Evolutionary conservation across 441 rosid species (phyloP).

Genomic region (Hura crepitans): DNA sequence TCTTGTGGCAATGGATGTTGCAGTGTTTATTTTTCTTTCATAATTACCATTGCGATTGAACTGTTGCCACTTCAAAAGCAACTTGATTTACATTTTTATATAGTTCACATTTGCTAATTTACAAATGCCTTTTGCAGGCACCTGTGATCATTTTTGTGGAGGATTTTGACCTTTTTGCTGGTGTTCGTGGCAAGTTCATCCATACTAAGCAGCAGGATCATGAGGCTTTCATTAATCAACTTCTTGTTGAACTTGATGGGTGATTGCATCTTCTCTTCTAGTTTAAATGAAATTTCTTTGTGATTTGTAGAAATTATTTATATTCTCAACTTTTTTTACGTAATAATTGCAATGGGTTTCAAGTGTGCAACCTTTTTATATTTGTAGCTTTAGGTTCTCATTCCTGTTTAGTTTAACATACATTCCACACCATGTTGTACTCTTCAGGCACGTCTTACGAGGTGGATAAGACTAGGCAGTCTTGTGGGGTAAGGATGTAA

Average conservation of each 20-base stretch:
- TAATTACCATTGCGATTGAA: background rate
- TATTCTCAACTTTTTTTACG: background rate
- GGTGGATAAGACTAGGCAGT: background rate
- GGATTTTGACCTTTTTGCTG: constrained; percentile 97
- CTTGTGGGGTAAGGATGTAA: background rate
- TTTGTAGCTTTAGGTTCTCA: background rate
- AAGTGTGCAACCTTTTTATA: background rate
- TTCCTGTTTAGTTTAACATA: background rate
- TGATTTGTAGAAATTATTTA: constrained; percentile 17
- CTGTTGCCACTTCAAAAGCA: background rate
- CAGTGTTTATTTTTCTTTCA: background rate
- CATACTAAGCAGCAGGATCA: constrained; percentile 96
- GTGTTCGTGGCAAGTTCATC: constrained; percentile 92
- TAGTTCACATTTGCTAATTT: constrained; percentile 16
- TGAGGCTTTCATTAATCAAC: constrained; percentile 96
- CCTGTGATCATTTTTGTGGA: constrained; percentile 96
- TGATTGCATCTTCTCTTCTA: constrained; percentile 33
- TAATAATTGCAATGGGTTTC: background rate
- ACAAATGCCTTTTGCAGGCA: constrained; percentile 53
- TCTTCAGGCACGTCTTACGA: background rate
- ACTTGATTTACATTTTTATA: background rate
- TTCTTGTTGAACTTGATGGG: constrained; percentile 99
- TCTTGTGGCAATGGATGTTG: background rate
- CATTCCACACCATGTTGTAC: background rate
- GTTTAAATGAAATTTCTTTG: background rate